phyloP scores from a whole-genome alignment of 306 rosid species.

The Acacia acuminata region DNA sequence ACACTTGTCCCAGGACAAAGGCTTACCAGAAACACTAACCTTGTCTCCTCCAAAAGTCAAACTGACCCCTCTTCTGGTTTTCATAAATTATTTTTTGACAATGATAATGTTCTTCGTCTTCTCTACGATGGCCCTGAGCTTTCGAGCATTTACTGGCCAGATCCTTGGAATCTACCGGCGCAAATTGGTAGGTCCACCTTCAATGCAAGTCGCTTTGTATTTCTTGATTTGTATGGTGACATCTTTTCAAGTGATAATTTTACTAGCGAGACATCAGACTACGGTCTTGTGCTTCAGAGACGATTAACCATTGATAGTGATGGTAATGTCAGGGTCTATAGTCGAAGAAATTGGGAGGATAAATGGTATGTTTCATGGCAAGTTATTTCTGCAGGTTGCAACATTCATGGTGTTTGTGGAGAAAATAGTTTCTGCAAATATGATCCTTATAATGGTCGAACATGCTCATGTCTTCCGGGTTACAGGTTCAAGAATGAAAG shows the following conservation, averaged over 20 bases:
- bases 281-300: background rate
- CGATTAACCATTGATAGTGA: background rate
- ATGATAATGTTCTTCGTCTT: too few species aligned
- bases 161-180: too few species aligned
- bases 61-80: slow-evolving; percentile 45
- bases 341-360: background rate
- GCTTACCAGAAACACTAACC: slow-evolving; percentile 26
- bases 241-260: slow-evolving; percentile 27
- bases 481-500: slow-evolving; percentile 10
- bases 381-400: background rate
- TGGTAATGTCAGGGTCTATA: slow-evolving; percentile 21
- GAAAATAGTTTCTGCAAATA: slow-evolving; percentile 24
- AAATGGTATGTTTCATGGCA: slow-evolving; percentile 40
- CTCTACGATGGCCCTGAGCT: too few species aligned
- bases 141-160: too few species aligned
- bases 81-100: too few species aligned
- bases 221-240: background rate
- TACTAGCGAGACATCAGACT: background rate
- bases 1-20: background rate
- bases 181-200: too few species aligned
- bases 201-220: too few species aligned
- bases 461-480: slow-evolving; percentile 34
- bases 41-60: slow-evolving; percentile 55
- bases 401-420: slow-evolving; percentile 40
- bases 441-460: slow-evolving; percentile 14